A percentile compares a stretch with the other conserved stretches of the same genome.
These are phyloP conservation scores for Eucalyptus fibrosa DNA, from an alignment of 345 rosid species.

Conservation along the genomic window DNA sequence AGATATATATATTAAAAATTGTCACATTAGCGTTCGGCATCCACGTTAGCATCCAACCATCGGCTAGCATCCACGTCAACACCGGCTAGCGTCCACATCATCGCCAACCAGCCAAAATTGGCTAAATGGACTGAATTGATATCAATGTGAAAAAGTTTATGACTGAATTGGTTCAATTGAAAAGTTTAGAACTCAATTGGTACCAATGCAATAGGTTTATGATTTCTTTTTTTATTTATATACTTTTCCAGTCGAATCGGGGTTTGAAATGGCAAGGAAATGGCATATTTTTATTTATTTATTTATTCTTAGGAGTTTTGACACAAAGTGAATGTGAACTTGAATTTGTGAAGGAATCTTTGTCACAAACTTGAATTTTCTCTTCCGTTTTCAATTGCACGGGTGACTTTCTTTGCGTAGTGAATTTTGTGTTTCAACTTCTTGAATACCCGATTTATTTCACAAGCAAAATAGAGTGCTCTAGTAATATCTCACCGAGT, in stretches of 20 bases:
- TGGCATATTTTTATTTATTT: neutral
- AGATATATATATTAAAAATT: too few species aligned
- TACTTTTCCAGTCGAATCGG: neutral
- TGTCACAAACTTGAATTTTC: neutral
- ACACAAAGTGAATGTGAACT: neutral
- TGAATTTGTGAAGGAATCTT: neutral
- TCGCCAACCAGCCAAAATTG: too few species aligned
- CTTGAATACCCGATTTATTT: accelerated
- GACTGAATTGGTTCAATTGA: too few species aligned
- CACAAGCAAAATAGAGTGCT: neutral
- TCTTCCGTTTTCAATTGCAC: neutral
- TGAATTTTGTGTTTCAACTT: accelerated
- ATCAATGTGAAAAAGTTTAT: too few species aligned
- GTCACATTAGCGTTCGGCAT: accelerated
- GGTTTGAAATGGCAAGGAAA: neutral
- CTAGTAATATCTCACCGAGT: neutral
- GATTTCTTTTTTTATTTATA: too few species aligned
- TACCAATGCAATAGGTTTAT: too few species aligned
- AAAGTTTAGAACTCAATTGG: too few species aligned
- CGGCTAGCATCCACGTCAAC: too few species aligned
- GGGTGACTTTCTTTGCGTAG: neutral
- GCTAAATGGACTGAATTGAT: too few species aligned
- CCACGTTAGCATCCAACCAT: too few species aligned
- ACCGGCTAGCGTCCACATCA: too few species aligned
- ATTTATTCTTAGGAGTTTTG: neutral